Evolutionary conservation across 768 basidiomycete genomes (phyloP).

Genomic region (Hygrocybe punicea): DNA sequence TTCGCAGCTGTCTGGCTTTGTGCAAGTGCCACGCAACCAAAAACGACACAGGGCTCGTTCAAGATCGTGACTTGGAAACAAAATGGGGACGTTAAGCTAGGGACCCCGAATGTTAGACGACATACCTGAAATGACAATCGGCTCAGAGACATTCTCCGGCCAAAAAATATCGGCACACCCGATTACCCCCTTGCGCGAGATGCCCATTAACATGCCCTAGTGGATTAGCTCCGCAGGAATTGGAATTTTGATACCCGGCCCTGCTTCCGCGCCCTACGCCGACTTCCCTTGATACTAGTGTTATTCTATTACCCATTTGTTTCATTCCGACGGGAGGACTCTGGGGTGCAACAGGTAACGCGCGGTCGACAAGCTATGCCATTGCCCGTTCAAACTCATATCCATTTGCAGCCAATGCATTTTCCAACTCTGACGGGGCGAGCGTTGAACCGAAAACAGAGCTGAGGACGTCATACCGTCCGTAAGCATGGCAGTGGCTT

Average conservation of each 20-base stretch:
- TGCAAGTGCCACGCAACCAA: constrained; percentile 96
- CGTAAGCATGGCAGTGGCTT: constrained; percentile 60
- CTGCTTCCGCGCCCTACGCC: constrained; percentile 39
- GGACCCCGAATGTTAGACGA: constrained; percentile 1
- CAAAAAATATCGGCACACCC: constrained; percentile 95
- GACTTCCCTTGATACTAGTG: constrained; percentile 58
- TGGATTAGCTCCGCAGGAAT: constrained; percentile 29
- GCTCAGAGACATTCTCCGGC: constrained; percentile 94
- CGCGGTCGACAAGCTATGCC: constrained; percentile 86
- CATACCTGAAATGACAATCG: constrained; percentile 96
- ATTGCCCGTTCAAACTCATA: constrained; percentile 97
- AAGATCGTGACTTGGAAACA: constrained; percentile 72
- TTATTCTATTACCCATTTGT: constrained; percentile 64
- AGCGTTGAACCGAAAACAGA: constrained; percentile 92
- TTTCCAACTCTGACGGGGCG: constrained; percentile 87
- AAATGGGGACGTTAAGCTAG: constrained; percentile 7
- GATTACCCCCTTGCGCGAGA: constrained; percentile 56
- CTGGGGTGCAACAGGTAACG: constrained; percentile 46
- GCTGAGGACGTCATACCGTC: constrained; percentile 93
- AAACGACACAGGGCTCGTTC: constrained; percentile 94
- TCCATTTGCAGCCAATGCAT: constrained; percentile 79
- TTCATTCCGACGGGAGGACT: constrained; percentile 52
- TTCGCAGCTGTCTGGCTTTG: constrained; percentile 95
- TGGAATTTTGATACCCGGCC: constrained; percentile 34
- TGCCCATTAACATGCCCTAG: constrained; percentile 54